Conservation (phyloP, 2,329 filamentous ascomycete species). For the Colletotrichum liriopes region DNA sequence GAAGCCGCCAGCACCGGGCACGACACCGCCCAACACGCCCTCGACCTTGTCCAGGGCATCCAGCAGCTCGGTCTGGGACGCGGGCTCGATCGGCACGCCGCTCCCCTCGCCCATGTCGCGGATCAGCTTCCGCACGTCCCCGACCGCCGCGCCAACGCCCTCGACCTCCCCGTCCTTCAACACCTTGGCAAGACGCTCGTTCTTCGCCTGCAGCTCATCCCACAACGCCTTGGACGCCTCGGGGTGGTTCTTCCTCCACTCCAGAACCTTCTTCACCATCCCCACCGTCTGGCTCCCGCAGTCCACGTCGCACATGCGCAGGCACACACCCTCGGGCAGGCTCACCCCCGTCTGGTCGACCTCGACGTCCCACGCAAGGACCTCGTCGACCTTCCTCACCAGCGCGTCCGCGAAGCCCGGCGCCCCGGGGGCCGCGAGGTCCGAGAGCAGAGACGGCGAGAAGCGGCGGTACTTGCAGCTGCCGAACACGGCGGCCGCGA, state of each 20-base stretch:
- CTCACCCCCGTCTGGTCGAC: slow-evolving; percentile 78
- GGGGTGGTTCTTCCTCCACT: slow-evolving; percentile 80
- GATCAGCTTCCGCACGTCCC: slow-evolving; percentile 73
- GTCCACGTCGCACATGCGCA: slow-evolving; percentile 97
- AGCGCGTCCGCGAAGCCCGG: slow-evolving; percentile 78
- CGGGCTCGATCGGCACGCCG: slow-evolving; percentile 90
- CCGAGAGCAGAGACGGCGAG: slow-evolving; percentile 80
- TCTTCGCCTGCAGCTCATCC: slow-evolving; percentile 80
- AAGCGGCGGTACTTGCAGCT: slow-evolving; percentile 95
- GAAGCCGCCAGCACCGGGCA: slow-evolving; percentile 93
- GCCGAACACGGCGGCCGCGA: slow-evolving; percentile 93
- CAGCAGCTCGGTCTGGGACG: slow-evolving; percentile 86
- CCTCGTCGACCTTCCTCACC: slow-evolving; percentile 76
- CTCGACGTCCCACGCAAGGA: slow-evolving; percentile 82
- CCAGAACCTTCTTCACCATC: slow-evolving; percentile 94
- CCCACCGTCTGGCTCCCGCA: slow-evolving; percentile 93
- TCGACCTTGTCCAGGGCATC: slow-evolving; percentile 81
- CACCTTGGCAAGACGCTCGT: slow-evolving; percentile 78
- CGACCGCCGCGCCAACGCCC: slow-evolving; percentile 64
- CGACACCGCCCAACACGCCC: slow-evolving; percentile 91
- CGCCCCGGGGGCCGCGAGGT: slow-evolving; percentile 76
- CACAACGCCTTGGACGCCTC: slow-evolving; percentile 80
- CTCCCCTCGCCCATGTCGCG: slow-evolving; percentile 82
- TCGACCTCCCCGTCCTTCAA: slow-evolving; percentile 67
- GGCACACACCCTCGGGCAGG: slow-evolving; percentile 80